Evolutionary conservation across 192 early-diverging fungal genomes (phyloP), one percentile per base, ranked within the genome.

Genomic region (Gaertneriomyces sp.): DNA sequence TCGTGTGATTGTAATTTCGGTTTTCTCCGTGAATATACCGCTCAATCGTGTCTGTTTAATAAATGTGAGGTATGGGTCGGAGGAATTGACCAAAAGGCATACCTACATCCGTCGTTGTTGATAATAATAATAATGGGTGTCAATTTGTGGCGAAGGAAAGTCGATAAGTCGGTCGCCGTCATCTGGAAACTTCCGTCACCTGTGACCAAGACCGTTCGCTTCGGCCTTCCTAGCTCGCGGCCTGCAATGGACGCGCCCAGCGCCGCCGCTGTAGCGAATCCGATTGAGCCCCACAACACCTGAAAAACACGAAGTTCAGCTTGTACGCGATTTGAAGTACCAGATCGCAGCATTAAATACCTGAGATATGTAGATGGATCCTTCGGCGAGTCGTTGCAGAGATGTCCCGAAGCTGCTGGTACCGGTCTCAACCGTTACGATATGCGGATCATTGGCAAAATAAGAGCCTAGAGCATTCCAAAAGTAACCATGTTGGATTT

Each of bases 121-220:
- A 82, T 33, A 25, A 82, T 54, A 46, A 81, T 61, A 40, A 82
- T 82, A 16, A 82, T 72, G 38, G 80, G 80, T 1, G 65, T 64
- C 19, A 78, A 61, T 19, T 77, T 77, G 17, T 78, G 69, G 45
- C 76, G 80, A 4, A 82, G 63, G 68, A 82, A 76, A 11, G 72
- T 75, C 2, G 80, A 81, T 16, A 82, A 45, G 65, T 82, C 80
- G 58, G 76, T 67, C 10, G 61, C 79, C 4, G 80, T 81, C 33
- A 82, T 16, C 51, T 82, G 80, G 63, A 82, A 82, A 6, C 75
- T 77, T 17, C 80, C 80, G 46, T 82, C 80, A 50, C 80, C 80
- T 40, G 77, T 72, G 39, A 82, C 72, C 17, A 82, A 61, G 45
- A 68, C 70, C 16, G 80, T 77, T 12, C 79, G 76, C 11, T 60